A percentile compares a stretch with the other conserved stretches of the same genome.
Conservation (phyloP, 1,284 basidiomycete genomes). For the Malassezia vespertilionis region DNA sequence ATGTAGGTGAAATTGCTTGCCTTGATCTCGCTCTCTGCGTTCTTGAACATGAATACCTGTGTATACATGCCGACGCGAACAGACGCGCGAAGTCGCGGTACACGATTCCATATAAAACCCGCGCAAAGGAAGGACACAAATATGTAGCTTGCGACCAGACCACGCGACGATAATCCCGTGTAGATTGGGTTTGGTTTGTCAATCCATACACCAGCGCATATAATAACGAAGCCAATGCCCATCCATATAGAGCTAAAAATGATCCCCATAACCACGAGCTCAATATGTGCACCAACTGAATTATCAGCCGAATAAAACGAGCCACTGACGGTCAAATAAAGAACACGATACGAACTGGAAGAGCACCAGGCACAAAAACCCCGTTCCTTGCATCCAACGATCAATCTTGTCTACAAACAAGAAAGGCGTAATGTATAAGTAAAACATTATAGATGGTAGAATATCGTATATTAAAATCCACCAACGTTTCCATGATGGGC, state of each 20-base stretch:
- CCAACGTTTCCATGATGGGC: no score
- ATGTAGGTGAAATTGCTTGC: constrained; percentile 24
- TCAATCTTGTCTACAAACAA: constrained; percentile 2
- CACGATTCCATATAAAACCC: constrained; percentile 21
- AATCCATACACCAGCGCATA: constrained; percentile 28
- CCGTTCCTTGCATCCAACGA: background rate
- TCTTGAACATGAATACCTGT: constrained; percentile 27
- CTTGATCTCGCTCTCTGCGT: constrained; percentile 19
- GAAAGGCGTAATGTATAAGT: constrained; percentile 7
- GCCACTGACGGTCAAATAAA: background rate
- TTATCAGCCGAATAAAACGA: constrained; percentile 28
- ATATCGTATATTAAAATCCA: constrained; percentile 4
- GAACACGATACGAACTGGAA: background rate
- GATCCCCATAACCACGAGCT: constrained; percentile 24
- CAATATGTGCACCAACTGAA: constrained; percentile 29
- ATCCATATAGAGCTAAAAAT: constrained; percentile 20
- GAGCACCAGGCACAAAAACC: constrained; percentile 3
- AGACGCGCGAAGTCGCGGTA: constrained; percentile 27
- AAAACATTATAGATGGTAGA: background rate
- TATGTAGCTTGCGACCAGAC: constrained; percentile 25
- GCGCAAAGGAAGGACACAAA: constrained; percentile 24
- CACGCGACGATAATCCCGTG: constrained; percentile 17
- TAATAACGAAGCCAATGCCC: constrained; percentile 21
- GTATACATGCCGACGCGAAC: constrained; percentile 27
- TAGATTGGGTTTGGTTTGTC: constrained; percentile 22